Evolutionary conservation across 148 eudicot genomes (phyloP).

Genomic region (Diospyros kaki): DNA sequence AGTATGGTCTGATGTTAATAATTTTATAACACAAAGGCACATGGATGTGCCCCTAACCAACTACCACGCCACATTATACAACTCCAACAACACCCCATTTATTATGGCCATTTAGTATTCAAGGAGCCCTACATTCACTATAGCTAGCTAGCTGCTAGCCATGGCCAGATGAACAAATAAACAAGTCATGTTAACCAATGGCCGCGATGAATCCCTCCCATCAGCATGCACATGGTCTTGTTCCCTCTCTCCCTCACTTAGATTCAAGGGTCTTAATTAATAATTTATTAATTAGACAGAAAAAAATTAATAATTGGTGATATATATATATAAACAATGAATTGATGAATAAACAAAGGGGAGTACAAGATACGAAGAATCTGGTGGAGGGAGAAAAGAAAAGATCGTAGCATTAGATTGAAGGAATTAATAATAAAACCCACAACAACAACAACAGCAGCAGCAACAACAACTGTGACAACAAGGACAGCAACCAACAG

Average conservation of each 20-base stretch:
- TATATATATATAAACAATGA: neutral
- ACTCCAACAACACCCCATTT: neutral
- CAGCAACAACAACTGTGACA: constrained; percentile 20
- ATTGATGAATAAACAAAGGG: constrained; percentile 9
- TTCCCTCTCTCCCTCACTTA: constrained; percentile 21
- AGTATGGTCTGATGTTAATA: no score
- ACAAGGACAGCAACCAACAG: constrained; percentile 16
- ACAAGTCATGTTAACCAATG: neutral
- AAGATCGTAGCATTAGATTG: constrained; percentile 10
- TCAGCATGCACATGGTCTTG: constrained; percentile 42
- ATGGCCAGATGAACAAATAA: no score
- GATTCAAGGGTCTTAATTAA: constrained; percentile 11
- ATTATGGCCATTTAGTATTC: constrained; percentile 1
- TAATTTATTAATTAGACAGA: neutral
- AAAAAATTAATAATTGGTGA: neutral
- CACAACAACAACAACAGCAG: no score
- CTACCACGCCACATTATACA: constrained; percentile 11
- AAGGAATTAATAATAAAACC: constrained; percentile 11
- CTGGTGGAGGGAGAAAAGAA: constrained; percentile 6
- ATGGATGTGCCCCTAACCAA: constrained; percentile 16
- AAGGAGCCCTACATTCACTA: neutral
- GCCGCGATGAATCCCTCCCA: constrained; percentile 15
- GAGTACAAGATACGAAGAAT: constrained; percentile 23
- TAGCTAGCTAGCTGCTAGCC: neutral
- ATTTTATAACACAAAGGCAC: neutral